Conservation (phyloP, 495 filamentous ascomycete genomes). For the Wilcoxina mikolae region DNA sequence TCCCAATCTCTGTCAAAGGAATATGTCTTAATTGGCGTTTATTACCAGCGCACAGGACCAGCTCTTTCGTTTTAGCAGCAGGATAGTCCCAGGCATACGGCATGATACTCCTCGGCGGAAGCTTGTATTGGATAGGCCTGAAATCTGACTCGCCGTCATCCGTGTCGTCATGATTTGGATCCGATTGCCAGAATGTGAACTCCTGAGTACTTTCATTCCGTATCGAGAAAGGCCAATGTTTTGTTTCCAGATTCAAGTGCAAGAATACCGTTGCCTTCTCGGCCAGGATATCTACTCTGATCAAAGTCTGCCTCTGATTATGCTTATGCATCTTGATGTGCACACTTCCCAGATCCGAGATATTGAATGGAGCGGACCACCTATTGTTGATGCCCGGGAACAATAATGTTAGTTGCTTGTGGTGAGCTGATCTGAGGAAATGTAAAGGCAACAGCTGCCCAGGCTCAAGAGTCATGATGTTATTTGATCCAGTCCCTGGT, state of each 20-base stretch:
- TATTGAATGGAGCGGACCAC: conserved; percentile 96
- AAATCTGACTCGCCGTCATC: conserved; percentile 61
- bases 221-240: conserved; percentile 97
- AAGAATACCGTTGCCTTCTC: conserved; percentile 87
- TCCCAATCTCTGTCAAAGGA: conserved; percentile 90
- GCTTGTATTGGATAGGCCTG: conserved; percentile 80
- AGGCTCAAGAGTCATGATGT: conserved; percentile 56
- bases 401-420: conserved; percentile 83
- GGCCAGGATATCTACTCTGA: conserved; percentile 77
- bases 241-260: conserved; percentile 74
- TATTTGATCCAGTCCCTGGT: conserved; percentile 59
- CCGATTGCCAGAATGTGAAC: conserved; percentile 84
- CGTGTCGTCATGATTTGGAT: conserved; percentile 59
- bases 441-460: conserved; percentile 69
- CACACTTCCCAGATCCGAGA: conserved; percentile 77
- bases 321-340: conserved; percentile 88
- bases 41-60: conserved; percentile 62
- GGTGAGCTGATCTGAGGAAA: conserved; percentile 60
- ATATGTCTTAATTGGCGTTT: conserved; percentile 60
- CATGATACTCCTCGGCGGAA: conserved; percentile 93
- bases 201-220: conserved; percentile 93
- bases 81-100: conserved; percentile 99
- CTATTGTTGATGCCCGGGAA: conserved; percentile 92
- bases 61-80: conserved; percentile 85
- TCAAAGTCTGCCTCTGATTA: conserved; percentile 73